Conservation (phyloP, 257 asterid species). For the Nyctanthes arbortristis region DNA sequence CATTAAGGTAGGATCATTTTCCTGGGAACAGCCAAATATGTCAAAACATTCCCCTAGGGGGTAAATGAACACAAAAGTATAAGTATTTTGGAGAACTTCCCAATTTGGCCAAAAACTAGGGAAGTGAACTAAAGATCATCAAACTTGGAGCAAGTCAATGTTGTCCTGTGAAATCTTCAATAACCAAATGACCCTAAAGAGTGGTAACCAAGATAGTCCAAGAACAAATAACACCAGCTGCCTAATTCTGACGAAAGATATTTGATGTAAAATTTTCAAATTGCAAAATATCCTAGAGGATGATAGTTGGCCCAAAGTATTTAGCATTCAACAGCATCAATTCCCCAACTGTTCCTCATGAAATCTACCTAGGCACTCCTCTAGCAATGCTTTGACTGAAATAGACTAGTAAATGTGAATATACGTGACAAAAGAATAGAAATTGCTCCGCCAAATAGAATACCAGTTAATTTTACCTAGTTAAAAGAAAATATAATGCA, state of each 20-base stretch:
- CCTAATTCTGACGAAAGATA: background rate
- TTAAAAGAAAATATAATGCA: constrained; percentile 11
- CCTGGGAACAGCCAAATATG: constrained; percentile 50
- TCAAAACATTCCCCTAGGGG: background rate
- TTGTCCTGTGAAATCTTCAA: background rate
- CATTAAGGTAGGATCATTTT: constrained; percentile 93
- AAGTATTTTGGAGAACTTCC: background rate
- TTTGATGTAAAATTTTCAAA: background rate
- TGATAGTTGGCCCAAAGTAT: background rate
- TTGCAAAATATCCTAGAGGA: background rate
- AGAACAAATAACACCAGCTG: background rate
- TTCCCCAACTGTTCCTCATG: background rate
- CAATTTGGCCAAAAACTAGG: background rate
- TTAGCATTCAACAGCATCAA: background rate
- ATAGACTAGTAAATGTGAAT: background rate
- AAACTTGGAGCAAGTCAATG: background rate
- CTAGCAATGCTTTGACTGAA: background rate
- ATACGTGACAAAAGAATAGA: background rate
- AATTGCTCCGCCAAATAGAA: background rate
- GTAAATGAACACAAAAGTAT: background rate
- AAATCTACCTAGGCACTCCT: background rate
- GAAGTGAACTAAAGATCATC: constrained; percentile 11
- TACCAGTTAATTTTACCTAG: background rate
- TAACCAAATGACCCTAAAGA: background rate
- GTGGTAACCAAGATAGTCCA: background rate